Conservation (phyloP, 2,329 filamentous ascomycete species). For the Ustulina deusta region DNA sequence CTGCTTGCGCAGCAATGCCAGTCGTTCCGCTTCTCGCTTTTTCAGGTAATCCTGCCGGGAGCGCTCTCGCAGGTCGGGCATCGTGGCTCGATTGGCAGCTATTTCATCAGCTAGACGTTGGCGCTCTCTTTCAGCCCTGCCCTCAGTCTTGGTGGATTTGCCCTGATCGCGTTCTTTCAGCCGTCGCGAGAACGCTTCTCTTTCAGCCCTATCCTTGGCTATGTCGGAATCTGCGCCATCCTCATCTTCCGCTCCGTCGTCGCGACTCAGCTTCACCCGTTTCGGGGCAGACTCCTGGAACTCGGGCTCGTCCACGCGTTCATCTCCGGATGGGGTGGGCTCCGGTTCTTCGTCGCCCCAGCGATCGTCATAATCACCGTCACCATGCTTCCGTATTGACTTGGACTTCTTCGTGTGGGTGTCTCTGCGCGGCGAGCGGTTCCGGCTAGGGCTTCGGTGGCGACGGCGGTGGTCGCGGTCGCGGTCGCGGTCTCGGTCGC, state of each 20-base stretch:
- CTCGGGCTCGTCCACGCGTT: slow-evolving; percentile 66
- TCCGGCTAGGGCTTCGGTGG: slow-evolving; percentile 40
- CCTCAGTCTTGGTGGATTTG: slow-evolving; percentile 74
- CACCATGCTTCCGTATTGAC: slow-evolving; percentile 57
- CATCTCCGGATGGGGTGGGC: slow-evolving; percentile 60
- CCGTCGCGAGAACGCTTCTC: slow-evolving; percentile 83
- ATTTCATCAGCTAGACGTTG: slow-evolving; percentile 75
- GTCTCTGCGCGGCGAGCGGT: slow-evolving; percentile 50
- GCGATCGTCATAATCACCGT: slow-evolving; percentile 75
- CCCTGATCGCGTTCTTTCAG: slow-evolving; percentile 78
- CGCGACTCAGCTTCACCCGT: slow-evolving; percentile 73
- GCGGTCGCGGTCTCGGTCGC: slow-evolving; percentile 23
- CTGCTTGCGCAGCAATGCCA: slow-evolving; percentile 88
- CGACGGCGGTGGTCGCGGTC: slow-evolving; percentile 33
- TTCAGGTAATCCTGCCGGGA: slow-evolving; percentile 93
- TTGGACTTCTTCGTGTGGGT: slow-evolving; percentile 53
- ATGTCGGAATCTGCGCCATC: slow-evolving; percentile 70
- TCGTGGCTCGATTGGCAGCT: slow-evolving; percentile 74
- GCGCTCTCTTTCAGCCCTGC: slow-evolving; percentile 69
- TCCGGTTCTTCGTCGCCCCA: slow-evolving; percentile 83
- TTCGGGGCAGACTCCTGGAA: slow-evolving; percentile 79
- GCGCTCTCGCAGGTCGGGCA: slow-evolving; percentile 83
- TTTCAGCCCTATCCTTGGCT: slow-evolving; percentile 76
- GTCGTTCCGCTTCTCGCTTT: slow-evolving; percentile 87
- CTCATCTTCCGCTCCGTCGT: slow-evolving; percentile 56